Evolutionary conservation across 2,329 filamentous ascomycete genomes (phyloP).

Genomic region (Colletotrichum neosansevieriae): DNA sequence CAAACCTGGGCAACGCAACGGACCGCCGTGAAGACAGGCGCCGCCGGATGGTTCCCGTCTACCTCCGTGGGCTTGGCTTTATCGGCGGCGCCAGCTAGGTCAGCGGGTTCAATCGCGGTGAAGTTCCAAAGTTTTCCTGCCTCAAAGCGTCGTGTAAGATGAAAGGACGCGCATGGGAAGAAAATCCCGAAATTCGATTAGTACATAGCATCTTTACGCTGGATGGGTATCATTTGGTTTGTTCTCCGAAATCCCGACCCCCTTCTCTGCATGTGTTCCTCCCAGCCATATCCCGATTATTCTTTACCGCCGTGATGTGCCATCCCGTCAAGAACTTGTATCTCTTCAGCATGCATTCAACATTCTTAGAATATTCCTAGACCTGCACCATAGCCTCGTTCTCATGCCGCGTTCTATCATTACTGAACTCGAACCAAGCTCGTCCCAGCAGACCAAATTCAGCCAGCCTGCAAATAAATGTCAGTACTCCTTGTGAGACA

Average conservation of each 20-base stretch:
- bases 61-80: no score
- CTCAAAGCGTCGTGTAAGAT: no score
- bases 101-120: no score
- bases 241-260: neutral
- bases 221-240: slow-evolving; percentile 20
- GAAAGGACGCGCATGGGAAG: no score
- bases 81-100: no score
- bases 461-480: neutral
- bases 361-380: neutral
- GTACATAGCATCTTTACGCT: slow-evolving; percentile 19
- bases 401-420: slow-evolving; percentile 26
- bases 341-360: no score
- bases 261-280: neutral
- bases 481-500: neutral
- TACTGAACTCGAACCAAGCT: slow-evolving; percentile 39
- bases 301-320: slow-evolving; percentile 17
- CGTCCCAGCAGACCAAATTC: slow-evolving; percentile 35
- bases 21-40: no score
- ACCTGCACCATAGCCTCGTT: slow-evolving; percentile 34
- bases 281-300: neutral
- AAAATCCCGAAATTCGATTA: neutral
- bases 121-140: no score
- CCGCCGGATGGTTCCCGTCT: no score
- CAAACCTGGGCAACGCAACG: no score
- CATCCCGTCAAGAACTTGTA: no score